Evolutionary conservation across 176 grass and related monocot genomes (phyloP).

Genomic region (Zizania latifolia): DNA sequence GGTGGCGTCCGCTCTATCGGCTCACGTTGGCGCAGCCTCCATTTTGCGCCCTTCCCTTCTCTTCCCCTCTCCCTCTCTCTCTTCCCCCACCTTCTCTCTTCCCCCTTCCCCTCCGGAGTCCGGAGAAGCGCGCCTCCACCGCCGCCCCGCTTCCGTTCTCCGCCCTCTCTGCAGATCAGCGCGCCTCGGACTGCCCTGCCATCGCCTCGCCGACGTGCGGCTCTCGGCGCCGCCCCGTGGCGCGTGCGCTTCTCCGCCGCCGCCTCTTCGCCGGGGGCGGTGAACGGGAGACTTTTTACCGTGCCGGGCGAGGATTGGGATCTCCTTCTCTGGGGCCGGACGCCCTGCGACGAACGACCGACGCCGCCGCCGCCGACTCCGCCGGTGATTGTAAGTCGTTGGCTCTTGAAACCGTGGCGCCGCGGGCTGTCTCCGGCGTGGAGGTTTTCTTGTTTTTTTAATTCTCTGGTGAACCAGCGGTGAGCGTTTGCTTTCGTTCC

Average conservation of each 20-base stretch:
- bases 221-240: background rate
- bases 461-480: background rate
- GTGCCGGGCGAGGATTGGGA: background rate
- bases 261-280: background rate
- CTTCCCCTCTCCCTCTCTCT: background rate
- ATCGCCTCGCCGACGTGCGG: background rate
- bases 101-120: background rate
- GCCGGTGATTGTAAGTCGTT: background rate
- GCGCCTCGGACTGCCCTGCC: background rate
- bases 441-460: background rate
- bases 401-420: background rate
- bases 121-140: too few species aligned
- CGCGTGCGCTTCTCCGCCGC: background rate
- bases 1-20: conserved; percentile 52
- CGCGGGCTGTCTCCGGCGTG: background rate
- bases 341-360: background rate
- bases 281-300: background rate
- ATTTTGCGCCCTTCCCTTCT: conserved; percentile 23
- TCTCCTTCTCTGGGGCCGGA: background rate
- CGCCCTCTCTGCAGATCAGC: conserved; percentile 14
- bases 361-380: background rate
- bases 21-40: conserved; percentile 50
- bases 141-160: background rate
- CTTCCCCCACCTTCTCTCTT: background rate
- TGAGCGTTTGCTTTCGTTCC: background rate